Evolutionary conservation across 2,329 filamentous ascomycete species (phyloP).

Genomic region (Neofusicoccum sp.): DNA sequence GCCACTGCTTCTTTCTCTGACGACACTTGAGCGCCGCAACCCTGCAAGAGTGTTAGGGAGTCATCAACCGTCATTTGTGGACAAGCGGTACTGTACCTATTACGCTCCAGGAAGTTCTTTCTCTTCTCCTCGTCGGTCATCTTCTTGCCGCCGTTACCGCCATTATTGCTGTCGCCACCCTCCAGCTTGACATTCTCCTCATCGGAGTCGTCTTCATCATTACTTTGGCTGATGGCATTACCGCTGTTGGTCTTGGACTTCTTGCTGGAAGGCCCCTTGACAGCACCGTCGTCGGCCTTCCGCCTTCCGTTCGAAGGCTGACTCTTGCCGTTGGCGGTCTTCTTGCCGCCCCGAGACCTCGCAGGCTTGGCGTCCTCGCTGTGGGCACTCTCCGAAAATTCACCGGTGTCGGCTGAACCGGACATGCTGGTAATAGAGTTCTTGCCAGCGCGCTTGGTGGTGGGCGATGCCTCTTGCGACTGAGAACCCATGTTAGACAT

Average conservation of each 20-base stretch:
- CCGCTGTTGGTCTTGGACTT: conserved; percentile 64
- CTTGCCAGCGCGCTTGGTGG: conserved; percentile 39
- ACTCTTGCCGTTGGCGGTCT: conserved; percentile 35
- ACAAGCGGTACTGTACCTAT: conserved; percentile 64
- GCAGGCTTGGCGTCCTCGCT: conserved; percentile 62
- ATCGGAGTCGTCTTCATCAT: conserved; percentile 52
- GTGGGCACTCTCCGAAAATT: conserved; percentile 71
- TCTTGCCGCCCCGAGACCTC: conserved; percentile 43
- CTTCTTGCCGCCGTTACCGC: conserved; percentile 61
- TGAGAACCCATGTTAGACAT: conserved; percentile 45
- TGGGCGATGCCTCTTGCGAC: conserved; percentile 50
- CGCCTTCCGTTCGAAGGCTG: conserved; percentile 52
- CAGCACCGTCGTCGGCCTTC: conserved; percentile 70
- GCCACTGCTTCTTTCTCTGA: conserved; percentile 98
- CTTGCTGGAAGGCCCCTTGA: conserved; percentile 67
- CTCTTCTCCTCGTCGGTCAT: conserved; percentile 99
- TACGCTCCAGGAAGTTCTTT: conserved; percentile 95
- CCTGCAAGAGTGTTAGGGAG: conserved; percentile 50
- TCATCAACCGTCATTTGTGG: background rate
- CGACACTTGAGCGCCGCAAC: conserved; percentile 95
- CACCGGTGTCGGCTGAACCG: conserved; percentile 55
- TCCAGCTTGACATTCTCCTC: conserved; percentile 40
- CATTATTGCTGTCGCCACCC: conserved; percentile 20
- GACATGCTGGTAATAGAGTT: conserved; percentile 60
- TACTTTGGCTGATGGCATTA: conserved; percentile 36